Percentiles rank a stretch among this genome's conserved stretches.
phyloP scores from a whole-genome alignment of 345 rosid genomes.

The Viola odorata region DNA sequence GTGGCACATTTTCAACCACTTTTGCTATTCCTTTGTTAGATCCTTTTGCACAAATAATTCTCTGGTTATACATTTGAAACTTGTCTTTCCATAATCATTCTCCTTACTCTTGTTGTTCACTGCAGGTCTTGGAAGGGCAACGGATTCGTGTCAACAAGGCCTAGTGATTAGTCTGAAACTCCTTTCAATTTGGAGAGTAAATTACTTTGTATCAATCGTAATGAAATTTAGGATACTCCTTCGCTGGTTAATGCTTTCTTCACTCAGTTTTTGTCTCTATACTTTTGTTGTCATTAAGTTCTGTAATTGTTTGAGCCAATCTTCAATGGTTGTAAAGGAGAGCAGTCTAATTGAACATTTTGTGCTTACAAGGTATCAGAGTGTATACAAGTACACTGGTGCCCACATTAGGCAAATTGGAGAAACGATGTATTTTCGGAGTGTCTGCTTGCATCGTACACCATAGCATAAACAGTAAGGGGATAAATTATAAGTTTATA shows the following conservation, averaged over 20 bases:
- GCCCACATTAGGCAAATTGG: no score
- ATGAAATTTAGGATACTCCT: constrained; percentile 2
- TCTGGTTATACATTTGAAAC: not conserved
- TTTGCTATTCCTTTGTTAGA: not conserved
- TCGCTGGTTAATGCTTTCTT: not conserved
- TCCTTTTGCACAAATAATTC: not conserved
- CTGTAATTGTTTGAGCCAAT: not conserved
- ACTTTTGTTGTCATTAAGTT: not conserved
- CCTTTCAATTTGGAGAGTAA: not conserved
- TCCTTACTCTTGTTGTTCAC: constrained; percentile 6
- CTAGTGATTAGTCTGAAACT: constrained; percentile 14
- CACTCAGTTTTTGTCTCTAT: constrained; percentile 2
- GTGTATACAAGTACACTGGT: no score
- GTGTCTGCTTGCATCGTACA: no score
- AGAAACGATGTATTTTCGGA: no score
- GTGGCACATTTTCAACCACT: no score
- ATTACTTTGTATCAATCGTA: not conserved
- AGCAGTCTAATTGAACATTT: no score
- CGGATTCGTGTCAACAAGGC: constrained; percentile 82
- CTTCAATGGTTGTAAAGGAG: not conserved
- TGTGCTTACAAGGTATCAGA: no score
- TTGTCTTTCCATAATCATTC: not conserved
- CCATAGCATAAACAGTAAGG: no score
- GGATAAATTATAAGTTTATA: no score
- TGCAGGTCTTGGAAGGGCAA: constrained; percentile 82